Evolutionary conservation across 169 alveolate genomes (phyloP), one percentile per base, ranked within the genome.

Genomic region (Miamiensis avidus): DNA sequence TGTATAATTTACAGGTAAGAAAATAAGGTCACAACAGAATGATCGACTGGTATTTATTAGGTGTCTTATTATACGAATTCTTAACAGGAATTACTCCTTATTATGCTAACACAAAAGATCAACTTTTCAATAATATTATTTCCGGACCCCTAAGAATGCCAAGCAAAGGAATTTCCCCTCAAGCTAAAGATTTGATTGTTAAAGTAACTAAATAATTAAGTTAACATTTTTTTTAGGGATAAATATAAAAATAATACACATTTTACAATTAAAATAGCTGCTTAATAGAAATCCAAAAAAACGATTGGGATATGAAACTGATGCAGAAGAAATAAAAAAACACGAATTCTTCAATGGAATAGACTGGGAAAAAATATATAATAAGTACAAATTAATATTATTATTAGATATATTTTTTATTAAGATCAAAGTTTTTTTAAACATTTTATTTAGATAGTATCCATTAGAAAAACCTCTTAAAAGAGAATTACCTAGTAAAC

Each of bases 31-130:
- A 96, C 83, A 97, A 97, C n/a, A 95, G 95, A 85, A 89, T 93
- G 65, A 97, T 95, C 11, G 98, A 96, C 83, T 96, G 98, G 98
- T 96, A 96, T 90, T 81, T 89, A 29, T 77, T 94, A 69, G 97
- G 97, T n/a, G 95, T 90, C n/a, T 75, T 94, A 75, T 85, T 93
- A 34, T 94, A 94, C 88, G 97, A 94, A 88, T 86, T 94, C 74
- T 82, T 94, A 65, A 89, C 91, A 1, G 97, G 97, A 6, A 87
- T 92, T 0, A 95, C 97, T 31, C 96, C 97, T 31, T 94, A 86
- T 89, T 91, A 88, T 89, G 91, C 91, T 34, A 77, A 82, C 27
- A 87, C 89, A 75, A 82, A 89, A 72, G 96, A 93, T 74, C 76
- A 83, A 72, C 75, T 93, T 65, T 91, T 89, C 81, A 82, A 83